Conservation (phyloP, 208 protist species). For the Crithidia thermophila region DNA sequence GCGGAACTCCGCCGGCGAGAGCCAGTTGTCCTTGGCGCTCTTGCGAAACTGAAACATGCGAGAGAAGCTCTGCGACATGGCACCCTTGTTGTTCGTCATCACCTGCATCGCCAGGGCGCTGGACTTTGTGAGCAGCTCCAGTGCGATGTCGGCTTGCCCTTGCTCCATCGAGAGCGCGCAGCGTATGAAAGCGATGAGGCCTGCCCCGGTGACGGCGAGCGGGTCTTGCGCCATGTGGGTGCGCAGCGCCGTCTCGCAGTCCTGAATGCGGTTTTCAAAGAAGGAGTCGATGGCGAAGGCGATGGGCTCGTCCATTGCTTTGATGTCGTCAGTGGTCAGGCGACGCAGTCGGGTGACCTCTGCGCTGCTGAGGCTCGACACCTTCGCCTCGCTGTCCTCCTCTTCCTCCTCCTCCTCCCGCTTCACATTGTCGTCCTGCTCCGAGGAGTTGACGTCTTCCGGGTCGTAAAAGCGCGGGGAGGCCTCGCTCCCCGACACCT, state of each 20-base stretch:
- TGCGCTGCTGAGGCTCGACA: conserved; percentile 19
- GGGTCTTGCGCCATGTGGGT: conserved; percentile 34
- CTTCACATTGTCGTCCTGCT: conserved; percentile 1
- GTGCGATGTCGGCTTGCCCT: conserved; percentile 39
- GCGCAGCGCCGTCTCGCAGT: conserved; percentile 51
- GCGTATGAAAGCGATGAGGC: conserved; percentile 48
- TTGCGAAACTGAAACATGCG: conserved; percentile 34
- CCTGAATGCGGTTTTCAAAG: conserved; percentile 57
- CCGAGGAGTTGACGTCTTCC: neutral
- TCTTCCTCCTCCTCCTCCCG: conserved; percentile 2
- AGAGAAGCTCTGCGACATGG: conserved; percentile 25
- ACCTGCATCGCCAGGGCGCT: conserved; percentile 50
- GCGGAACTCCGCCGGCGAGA: conserved; percentile 52
- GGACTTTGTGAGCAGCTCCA: conserved; percentile 33
- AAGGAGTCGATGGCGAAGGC: conserved; percentile 43
- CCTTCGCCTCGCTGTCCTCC: neutral
- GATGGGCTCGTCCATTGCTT: conserved; percentile 34
- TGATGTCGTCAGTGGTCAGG: conserved; percentile 41
- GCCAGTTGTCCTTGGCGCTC: conserved; percentile 24
- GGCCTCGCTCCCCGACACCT: neutral
- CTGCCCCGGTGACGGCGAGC: conserved; percentile 35
- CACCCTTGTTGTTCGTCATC: conserved; percentile 15
- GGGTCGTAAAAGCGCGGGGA: conserved; percentile 1
- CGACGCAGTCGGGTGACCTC: conserved; percentile 35
- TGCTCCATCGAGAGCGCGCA: conserved; percentile 62